Percentiles rank a stretch among this genome's conserved stretches.
Evolutionary conservation across 2,329 filamentous ascomycete species (phyloP).

Genomic region (Phaeosphaeriaceae sp.): DNA sequence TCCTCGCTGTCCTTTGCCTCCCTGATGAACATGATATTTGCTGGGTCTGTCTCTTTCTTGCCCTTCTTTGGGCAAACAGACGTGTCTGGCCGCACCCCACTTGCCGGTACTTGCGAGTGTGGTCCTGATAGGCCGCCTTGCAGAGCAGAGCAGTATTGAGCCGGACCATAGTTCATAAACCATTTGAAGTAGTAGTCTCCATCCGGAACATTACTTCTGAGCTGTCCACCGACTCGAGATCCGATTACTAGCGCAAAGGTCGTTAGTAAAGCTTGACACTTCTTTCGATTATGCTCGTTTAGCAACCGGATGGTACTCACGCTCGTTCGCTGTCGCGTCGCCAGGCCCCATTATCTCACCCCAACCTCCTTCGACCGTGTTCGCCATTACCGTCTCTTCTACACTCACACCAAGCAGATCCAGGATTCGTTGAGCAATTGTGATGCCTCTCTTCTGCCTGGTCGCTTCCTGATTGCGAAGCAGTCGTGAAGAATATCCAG

Average conservation of each 20-base stretch:
- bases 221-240: neutral
- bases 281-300: too few species aligned
- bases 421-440: too few species aligned
- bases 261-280: too few species aligned
- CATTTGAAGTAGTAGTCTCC: neutral
- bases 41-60: neutral
- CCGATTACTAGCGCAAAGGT: neutral
- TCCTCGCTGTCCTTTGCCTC: neutral
- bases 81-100: neutral
- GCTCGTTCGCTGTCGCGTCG: neutral
- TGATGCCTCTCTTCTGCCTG: too few species aligned
- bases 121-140: neutral
- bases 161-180: neutral
- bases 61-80: neutral
- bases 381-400: too few species aligned
- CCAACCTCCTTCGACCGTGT: neutral
- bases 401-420: too few species aligned
- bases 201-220: neutral
- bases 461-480: neutral
- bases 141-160: neutral
- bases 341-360: neutral
- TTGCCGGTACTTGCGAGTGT: neutral
- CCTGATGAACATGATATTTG: neutral
- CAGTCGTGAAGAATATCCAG: neutral
- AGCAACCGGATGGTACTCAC: too few species aligned